Conservation (phyloP, 805 yeast genomes). For the Starmerella tilneyi region DNA sequence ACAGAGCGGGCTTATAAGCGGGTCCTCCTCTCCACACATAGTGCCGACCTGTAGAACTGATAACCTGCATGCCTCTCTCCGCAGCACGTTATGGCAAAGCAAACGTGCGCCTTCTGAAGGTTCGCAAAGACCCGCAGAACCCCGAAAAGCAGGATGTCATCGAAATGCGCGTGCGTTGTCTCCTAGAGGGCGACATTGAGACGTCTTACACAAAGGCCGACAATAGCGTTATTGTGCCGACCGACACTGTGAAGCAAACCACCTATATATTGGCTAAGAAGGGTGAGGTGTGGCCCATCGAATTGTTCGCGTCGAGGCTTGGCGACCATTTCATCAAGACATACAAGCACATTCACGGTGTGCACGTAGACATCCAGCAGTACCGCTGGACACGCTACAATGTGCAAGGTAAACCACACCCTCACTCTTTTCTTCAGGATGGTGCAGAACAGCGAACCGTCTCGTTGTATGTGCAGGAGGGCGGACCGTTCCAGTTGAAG, state of each 20-base stretch:
- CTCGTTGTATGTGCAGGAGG: conserved; percentile 28
- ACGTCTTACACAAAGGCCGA: conserved; percentile 78
- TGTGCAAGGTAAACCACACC: conserved; percentile 65
- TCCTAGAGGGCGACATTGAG: conserved; percentile 71
- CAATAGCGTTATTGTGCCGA: conserved; percentile 81
- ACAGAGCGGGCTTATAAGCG: background rate
- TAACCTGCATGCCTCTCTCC: conserved; percentile 18
- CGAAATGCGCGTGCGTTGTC: conserved; percentile 71
- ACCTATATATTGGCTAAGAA: conserved; percentile 72
- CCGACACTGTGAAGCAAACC: conserved; percentile 89
- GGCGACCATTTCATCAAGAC: conserved; percentile 71
- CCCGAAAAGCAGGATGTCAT: conserved; percentile 69
- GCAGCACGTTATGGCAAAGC: conserved; percentile 64
- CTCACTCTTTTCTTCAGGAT: conserved; percentile 75
- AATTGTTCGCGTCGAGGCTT: conserved; percentile 75
- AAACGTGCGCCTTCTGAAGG: conserved; percentile 85
- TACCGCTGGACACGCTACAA: conserved; percentile 67
- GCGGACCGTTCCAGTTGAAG: conserved; percentile 43
- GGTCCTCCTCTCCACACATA: background rate
- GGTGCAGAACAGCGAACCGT: conserved; percentile 71
- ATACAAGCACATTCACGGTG: conserved; percentile 66
- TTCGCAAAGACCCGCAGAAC: conserved; percentile 62
- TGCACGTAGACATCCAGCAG: conserved; percentile 58
- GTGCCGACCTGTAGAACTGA: background rate
- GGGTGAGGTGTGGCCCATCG: conserved; percentile 81